A percentile compares a stretch with the other conserved stretches of the same genome.
phyloP scores from a whole-genome alignment of 2,329 filamentous ascomycete species.

The Zarea fungicola region DNA sequence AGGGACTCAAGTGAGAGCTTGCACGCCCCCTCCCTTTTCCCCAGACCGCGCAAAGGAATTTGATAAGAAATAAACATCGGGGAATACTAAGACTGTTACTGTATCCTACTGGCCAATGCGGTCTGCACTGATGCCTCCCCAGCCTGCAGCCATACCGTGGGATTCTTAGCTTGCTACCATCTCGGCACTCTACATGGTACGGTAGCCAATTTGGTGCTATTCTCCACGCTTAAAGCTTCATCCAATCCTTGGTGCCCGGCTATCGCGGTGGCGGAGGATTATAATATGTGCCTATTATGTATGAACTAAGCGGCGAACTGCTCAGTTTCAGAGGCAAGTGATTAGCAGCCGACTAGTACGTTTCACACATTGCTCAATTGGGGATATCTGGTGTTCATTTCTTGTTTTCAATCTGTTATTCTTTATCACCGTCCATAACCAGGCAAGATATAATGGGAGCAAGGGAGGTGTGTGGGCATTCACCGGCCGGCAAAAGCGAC shows the following conservation, averaged over 20 bases:
- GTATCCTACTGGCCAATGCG: not conserved
- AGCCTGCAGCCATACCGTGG: not conserved
- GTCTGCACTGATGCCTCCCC: not conserved
- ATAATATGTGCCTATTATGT: not conserved
- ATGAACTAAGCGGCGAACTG: no score
- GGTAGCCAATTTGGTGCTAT: not conserved
- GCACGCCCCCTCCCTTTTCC: not conserved
- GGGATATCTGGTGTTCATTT: not conserved
- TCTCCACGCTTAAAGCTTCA: not conserved
- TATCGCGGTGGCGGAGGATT: not conserved
- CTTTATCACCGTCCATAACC: no score
- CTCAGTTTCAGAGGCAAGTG: no score
- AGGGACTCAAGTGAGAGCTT: no score
- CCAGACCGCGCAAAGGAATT: constrained; percentile 4
- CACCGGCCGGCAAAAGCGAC: no score
- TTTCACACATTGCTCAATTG: not conserved
- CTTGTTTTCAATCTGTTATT: not conserved
- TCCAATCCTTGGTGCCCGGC: not conserved
- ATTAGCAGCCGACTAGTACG: no score
- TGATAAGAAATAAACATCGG: not conserved
- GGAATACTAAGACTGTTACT: constrained; percentile 1
- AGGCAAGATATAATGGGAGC: no score
- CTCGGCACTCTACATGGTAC: not conserved
- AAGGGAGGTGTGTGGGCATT: no score
- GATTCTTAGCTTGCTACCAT: not conserved